Base-by-base conservation (phyloP, 73 alveolate species). In the Symbiodinium pilosum region DNA sequence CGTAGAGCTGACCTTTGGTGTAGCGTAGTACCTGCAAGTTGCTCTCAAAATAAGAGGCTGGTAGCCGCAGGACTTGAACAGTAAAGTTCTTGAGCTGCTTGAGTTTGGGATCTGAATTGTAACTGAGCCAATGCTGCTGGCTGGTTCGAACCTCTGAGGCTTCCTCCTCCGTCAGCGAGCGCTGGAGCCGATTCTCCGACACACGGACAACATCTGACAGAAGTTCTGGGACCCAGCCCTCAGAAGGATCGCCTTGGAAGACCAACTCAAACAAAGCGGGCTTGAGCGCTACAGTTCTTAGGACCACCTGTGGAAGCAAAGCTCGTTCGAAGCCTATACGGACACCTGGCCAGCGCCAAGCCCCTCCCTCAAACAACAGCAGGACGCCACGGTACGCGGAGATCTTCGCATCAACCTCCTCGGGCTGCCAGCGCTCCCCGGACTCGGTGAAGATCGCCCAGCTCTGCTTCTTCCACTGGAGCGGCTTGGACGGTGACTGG, bases 281-380 rank as follows among this genome's bases (percentile, higher is more conserved):
- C 84, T 39, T 41, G 54, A 43, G 41, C 64, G 98, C 98, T 92
- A 92, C 98, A 38, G 98, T 92, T 18, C 84, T 36, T 92, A 92
- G 43, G 56, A 73, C 56, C 47, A 92, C 91, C 5, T 84, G 68
- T 47, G 59, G 14, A 6, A 47, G 21, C 51, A 92, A 44, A 51
- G 9, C 36, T 34, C 98, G 98, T 39, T 56, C 68, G 43, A 28
- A 92, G 84, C 92, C 92, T 12, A 34, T n/a, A 38, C 98, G 98
- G 42, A 92, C 36, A 69, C 44, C 34, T 18, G 98, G 98, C 98
- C 98, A 92, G 9, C 98, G 98, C 98, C 98, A 92, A 26, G 43
- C 39, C 30, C 98, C 98, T 34, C 98, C 98, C 83, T 92, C 98
- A 47, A 92, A 73, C 43, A 92, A 34, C 39, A 92, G 75, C 43